Evolutionary conservation across 495 filamentous ascomycete species (phyloP), one percentile per base, ranked within the genome.

Genomic region (Penicillium paradoxum): DNA sequence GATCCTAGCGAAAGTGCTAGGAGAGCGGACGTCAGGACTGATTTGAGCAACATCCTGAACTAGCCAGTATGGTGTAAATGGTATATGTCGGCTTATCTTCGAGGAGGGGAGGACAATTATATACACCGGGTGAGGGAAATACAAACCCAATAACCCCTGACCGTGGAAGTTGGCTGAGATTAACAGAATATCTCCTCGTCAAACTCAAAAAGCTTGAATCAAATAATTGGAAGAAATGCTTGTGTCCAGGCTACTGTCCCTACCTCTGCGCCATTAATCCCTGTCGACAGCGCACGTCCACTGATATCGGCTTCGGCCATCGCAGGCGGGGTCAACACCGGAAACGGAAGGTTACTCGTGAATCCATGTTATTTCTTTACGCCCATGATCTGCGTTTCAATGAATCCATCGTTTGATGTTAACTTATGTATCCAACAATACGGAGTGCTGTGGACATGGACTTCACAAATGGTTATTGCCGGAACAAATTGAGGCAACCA

Each of bases 31-130:
- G 66, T 64, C 46, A 75, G 15, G 8, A 70, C 15, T 8, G 62
- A 58, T 48, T 56, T 64, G 32, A 73, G 58, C 45, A 62, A 48
- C 70, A 73, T 72, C 25, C 24, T 64, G 43, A 4, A 40, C 18
- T 3, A 27, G 19, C 24, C 7, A 47, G 19, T 38, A 1, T 27
- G 30, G 48, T 34, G 38, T 22, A 18, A 27, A 34, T 9, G 33
- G 37, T 37, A 33, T 52, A 29, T 36, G 25, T 18, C 10, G 18
- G 34, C 24, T 37, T 25, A 30, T n/a, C 6, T 13, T 1, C 5
- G 33, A 1, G 24, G 44, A 7, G 8, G 15, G 34, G 33, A 39
- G 15, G n/a, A 4, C 6, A n/a, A n/a, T 33, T 39, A 39, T 49
- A 49, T 39, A 49, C 22, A 14, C 24, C n/a, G n/a, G n/a, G 9